These are phyloP conservation scores for Xylariaceae sp. DNA, from an alignment of 2,329 filamentous ascomycete species.

Conservation along the genomic window DNA sequence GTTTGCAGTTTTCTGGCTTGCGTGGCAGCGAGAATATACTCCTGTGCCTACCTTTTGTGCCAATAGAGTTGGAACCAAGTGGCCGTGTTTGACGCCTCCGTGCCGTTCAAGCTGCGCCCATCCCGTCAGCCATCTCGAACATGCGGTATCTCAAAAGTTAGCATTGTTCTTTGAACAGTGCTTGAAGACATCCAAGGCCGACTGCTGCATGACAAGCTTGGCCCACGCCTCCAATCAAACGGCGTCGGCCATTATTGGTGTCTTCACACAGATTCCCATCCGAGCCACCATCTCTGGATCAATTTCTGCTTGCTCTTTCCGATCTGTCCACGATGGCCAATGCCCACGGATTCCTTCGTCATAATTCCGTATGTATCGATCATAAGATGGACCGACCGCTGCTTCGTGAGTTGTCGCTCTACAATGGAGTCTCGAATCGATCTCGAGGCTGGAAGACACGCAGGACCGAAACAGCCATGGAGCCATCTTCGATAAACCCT, in stretches of 20 bases:
- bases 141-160: constrained; percentile 2
- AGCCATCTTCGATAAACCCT: constrained; percentile 18
- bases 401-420: constrained; percentile 20
- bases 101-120: not conserved
- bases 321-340: not conserved
- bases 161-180: constrained; percentile 1
- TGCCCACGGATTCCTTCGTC: not conserved
- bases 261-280: no score
- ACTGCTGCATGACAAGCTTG: constrained; percentile 2
- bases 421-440: constrained; percentile 31
- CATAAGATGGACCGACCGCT: constrained; percentile 11
- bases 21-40: constrained; percentile 9
- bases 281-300: no score
- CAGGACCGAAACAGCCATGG: constrained; percentile 27
- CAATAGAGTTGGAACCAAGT: constrained; percentile 3
- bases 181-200: constrained; percentile 1
- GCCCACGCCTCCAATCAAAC: not conserved
- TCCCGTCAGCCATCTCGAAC: not conserved
- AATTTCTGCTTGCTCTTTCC: no score
- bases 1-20: constrained; percentile 3
- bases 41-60: constrained; percentile 1
- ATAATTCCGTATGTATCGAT: not conserved
- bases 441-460: constrained; percentile 32
- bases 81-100: constrained; percentile 1
- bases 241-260: no score